Conservation (phyloP, 2,329 filamentous ascomycete species). For the Monilinia fructicola region DNA sequence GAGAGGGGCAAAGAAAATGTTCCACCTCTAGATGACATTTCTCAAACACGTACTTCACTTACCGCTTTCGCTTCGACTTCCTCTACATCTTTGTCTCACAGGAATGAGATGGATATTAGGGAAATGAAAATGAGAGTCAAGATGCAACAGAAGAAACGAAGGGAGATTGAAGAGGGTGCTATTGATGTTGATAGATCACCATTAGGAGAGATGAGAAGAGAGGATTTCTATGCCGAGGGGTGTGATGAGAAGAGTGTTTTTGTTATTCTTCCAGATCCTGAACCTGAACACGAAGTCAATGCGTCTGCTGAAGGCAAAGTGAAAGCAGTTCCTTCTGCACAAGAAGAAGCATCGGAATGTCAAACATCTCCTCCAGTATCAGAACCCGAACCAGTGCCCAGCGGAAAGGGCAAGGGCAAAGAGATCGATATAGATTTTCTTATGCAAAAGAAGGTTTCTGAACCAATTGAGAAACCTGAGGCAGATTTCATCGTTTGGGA, state of each 20-base stretch:
- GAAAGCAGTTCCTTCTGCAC: constrained; percentile 27
- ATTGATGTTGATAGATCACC: constrained; percentile 65
- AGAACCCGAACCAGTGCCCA: not conserved
- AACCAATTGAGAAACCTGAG: constrained; percentile 58
- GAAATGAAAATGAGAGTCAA: constrained; percentile 40
- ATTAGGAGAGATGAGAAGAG: constrained; percentile 64
- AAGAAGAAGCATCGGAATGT: not conserved
- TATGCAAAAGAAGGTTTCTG: constrained; percentile 47
- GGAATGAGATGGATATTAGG: constrained; percentile 25
- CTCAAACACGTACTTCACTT: constrained; percentile 49
- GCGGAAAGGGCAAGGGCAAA: constrained; percentile 6
- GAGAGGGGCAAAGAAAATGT: constrained; percentile 89
- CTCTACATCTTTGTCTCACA: constrained; percentile 28
- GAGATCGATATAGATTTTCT: constrained; percentile 43
- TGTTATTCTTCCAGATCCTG: constrained; percentile 57
- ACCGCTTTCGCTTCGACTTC: constrained; percentile 25
- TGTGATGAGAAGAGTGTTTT: constrained; percentile 63
- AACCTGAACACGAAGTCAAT: constrained; percentile 38
- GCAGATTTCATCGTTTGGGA: constrained; percentile 70
- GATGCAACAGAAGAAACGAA: constrained; percentile 38
- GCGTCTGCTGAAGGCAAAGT: constrained; percentile 36
- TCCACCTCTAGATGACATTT: constrained; percentile 67
- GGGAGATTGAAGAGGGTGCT: constrained; percentile 52
- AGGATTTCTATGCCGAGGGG: constrained; percentile 66
- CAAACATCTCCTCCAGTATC: not conserved